Evolutionary conservation across 805 yeast genomes (phyloP), one percentile per base, ranked within the genome.

Genomic region (Cyberlindnera lachancei): DNA sequence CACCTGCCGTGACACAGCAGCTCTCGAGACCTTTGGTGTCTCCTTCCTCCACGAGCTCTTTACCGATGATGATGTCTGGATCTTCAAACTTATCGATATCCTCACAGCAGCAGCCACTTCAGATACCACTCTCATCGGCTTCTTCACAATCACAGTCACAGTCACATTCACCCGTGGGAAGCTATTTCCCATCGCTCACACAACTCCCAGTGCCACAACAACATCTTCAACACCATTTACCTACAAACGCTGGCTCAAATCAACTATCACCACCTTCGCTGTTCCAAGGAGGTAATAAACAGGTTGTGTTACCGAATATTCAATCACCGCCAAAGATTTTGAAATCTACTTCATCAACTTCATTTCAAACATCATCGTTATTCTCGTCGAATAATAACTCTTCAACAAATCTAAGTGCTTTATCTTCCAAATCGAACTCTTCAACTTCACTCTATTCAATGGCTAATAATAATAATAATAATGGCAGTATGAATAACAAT

Each of bases 281-380:
- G n/a, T 47, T 46, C 38, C 41, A 38, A 19, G 10, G 31, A 2
- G 31, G 26, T 9, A 37, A 34, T n/a, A 40, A 44, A 15, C 45
- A 41, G 14, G 43, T 50, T 12, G 37, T 38, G 15, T 23, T 51
- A 14, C 56, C 56, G 20, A 48, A 48, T 26, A 42, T 51, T 24
- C 43, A 34, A 32, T 51, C 56, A 2, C 56, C 54, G 8, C 56
- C 56, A 39, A 51, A 50, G 41, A 42, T 51, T 22, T 23, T 51
- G 22, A 48, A 46, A 32, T 48, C 54, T 2, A 29, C 30, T 3
- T 48, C 51, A 6, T 40, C 52, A 0, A 40, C 40, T 14, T 45
- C 53, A 3, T 43, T 50, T 33, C 53, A 49, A 33, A 40, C 50
- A 1, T 34, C 45, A 1, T 44, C 53, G 7, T 30, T 51, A 11